Conservation (phyloP, 2,329 filamentous ascomycete genomes). For the Fusarium compactum region DNA sequence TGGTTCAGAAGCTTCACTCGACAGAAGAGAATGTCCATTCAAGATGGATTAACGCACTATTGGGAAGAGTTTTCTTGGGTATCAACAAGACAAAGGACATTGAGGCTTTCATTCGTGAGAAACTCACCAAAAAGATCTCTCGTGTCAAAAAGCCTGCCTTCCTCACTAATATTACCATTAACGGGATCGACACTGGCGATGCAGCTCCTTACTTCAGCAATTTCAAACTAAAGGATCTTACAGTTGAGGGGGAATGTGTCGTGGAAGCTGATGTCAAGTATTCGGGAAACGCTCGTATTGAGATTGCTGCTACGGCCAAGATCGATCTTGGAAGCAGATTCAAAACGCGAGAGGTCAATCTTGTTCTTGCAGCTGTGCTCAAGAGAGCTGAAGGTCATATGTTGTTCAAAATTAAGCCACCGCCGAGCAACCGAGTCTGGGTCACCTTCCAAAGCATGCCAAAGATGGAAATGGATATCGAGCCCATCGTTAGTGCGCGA, state of each 20-base stretch:
- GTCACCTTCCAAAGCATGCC: slow-evolving; percentile 94
- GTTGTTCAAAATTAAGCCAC: slow-evolving; percentile 89
- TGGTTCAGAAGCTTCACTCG: slow-evolving; percentile 91
- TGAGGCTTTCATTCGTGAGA: slow-evolving; percentile 81
- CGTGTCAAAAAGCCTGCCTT: slow-evolving; percentile 93
- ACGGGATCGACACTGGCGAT: slow-evolving; percentile 86
- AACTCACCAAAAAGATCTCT: slow-evolving; percentile 96
- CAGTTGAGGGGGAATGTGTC: slow-evolving; percentile 89
- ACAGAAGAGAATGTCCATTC: slow-evolving; percentile 92
- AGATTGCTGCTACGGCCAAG: slow-evolving; percentile 91
- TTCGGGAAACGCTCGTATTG: slow-evolving; percentile 87
- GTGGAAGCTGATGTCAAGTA: slow-evolving; percentile 91
- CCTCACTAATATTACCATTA: slow-evolving; percentile 85
- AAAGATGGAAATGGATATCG: slow-evolving; percentile 92
- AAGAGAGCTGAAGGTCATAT: slow-evolving; percentile 88
- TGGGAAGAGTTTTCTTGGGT: slow-evolving; percentile 89
- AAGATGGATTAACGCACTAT: slow-evolving; percentile 91
- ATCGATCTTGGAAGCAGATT: slow-evolving; percentile 91
- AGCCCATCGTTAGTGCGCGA: slow-evolving; percentile 93
- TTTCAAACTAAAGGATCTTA: slow-evolving; percentile 87
- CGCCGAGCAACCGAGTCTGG: slow-evolving; percentile 97
- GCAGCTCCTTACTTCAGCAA: slow-evolving; percentile 91
- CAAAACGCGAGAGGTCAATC: slow-evolving; percentile 88
- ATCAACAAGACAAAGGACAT: slow-evolving; percentile 87
- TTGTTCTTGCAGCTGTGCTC: slow-evolving; percentile 86